Evolutionary conservation across 371 early-diverging fungal genomes (phyloP), one percentile per base, ranked within the genome.

Genomic region (Actinomucor elegans): DNA sequence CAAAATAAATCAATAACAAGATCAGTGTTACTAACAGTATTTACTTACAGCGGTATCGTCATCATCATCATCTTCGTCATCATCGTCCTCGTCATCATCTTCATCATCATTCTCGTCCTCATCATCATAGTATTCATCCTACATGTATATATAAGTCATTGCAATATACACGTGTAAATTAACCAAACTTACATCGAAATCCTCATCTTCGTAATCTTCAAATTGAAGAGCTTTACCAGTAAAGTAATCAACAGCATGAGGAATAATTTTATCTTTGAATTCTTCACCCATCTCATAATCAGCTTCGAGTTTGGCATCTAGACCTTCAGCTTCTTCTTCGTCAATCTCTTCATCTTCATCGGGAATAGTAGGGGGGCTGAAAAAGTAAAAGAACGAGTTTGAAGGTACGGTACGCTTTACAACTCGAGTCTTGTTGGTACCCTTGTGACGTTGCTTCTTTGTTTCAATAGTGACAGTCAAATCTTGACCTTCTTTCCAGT

Each of bases 361-460:
- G 36, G 93, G 91, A 26, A 88, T 79, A 15, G 64, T 65, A 18
- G 91, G 91, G 14, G 97, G 93, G 31, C 67, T 83, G 80, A 98
- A 98, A 86, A 96, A 97, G 47, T 80, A 73, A 82, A 97, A 97
- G 89, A 98, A 98, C 44, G 97, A 90, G 43, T 92, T 90, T 31
- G 90, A 80, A 27, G 96, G 95, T 24, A 94, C 92, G 24, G 92
- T 90, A 66, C 91, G 93, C 85, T 94, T 96, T 71, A 98, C 91
- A 35, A 96, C 88, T 53, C 99, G 93, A 26, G 96, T 94, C 85
- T 95, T 93, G 86, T 96, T 97, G 71, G 96, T 94, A 70, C 88
- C 83, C 88, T 96, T 96, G 81, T 97, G 93, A 59, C 98, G 92
- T 83, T 98, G 98, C 80, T 94, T 98, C 85, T 92, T 95, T 66